A percentile compares a stretch with the other conserved stretches of the same genome.
phyloP scores from a whole-genome alignment of 1,284 basidiomycete species.

The Pyrrhoderma noxium region DNA sequence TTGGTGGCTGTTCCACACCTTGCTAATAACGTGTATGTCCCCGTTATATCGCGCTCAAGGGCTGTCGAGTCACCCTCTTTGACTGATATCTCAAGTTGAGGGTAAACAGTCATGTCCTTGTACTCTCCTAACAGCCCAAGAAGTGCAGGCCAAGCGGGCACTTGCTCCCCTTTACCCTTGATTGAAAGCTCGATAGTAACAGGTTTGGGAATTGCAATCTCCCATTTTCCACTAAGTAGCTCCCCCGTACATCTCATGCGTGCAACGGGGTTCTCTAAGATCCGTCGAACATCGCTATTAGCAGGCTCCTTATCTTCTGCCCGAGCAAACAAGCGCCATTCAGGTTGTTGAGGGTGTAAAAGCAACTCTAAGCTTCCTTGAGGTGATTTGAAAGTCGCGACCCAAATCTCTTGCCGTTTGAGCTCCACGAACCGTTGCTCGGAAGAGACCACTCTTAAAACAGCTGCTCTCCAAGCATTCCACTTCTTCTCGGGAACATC shows the following conservation, averaged over 20 bases:
- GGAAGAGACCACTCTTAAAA: conserved; percentile 50
- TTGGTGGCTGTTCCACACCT: conserved; percentile 87
- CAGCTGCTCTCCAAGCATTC: conserved; percentile 62
- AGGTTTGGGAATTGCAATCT: conserved; percentile 69
- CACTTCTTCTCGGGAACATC: conserved; percentile 48
- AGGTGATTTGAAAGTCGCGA: conserved; percentile 70
- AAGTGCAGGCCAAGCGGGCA: conserved; percentile 80
- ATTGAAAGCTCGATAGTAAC: conserved; percentile 54
- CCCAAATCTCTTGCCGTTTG: conserved; percentile 86
- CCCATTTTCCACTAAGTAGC: conserved; percentile 72
- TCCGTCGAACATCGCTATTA: conserved; percentile 70
- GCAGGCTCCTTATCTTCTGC: conserved; percentile 65
- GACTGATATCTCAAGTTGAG: conserved; percentile 57
- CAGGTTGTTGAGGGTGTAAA: conserved; percentile 69
- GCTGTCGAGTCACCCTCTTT: conserved; percentile 39
- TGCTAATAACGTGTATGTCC: conserved; percentile 72
- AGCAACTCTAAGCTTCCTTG: conserved; percentile 69
- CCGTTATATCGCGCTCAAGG: conserved; percentile 79
- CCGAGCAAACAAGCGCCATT: conserved; percentile 82
- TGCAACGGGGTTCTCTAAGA: conserved; percentile 72
- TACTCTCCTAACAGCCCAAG: conserved; percentile 71
- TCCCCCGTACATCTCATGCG: conserved; percentile 56
- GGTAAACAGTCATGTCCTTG: conserved; percentile 62
- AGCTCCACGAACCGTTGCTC: conserved; percentile 82
- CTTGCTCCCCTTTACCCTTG: conserved; percentile 59